Conservation (phyloP, 345 rosid species). For the Mangifera indica region DNA sequence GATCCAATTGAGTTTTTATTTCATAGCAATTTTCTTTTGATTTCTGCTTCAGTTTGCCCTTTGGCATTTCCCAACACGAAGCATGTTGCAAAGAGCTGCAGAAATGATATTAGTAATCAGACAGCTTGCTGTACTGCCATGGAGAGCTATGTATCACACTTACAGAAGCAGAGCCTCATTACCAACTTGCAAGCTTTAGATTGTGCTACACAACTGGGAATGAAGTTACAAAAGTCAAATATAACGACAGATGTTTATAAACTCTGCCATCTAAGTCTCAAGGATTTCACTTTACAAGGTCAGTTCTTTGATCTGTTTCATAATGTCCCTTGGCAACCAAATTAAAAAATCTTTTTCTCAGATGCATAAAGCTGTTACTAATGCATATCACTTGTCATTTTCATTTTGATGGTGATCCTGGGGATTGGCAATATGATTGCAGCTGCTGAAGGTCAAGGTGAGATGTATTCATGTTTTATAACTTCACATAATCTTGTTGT, state of each 20-base stretch:
- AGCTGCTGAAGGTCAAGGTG: slow-evolving; percentile 76
- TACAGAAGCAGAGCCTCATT: slow-evolving; percentile 88
- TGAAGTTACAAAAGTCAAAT: slow-evolving; percentile 63
- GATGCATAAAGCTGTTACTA: slow-evolving; percentile 14
- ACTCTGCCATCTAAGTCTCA: slow-evolving; percentile 82
- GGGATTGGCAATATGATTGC: slow-evolving; percentile 21
- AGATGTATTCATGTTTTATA: slow-evolving; percentile 6
- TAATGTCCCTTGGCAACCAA: slow-evolving; percentile 6
- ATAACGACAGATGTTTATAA: slow-evolving; percentile 65
- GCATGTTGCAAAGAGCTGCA: slow-evolving; percentile 64
- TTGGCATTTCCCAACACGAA: slow-evolving; percentile 73
- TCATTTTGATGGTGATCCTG: slow-evolving; percentile 1
- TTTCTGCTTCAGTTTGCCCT: slow-evolving; percentile 72
- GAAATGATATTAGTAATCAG: slow-evolving; percentile 47
- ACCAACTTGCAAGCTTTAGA: slow-evolving; percentile 96
- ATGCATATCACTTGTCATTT: slow-evolving; percentile 24
- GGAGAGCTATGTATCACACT: slow-evolving; percentile 83
- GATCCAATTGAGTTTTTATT: not conserved
- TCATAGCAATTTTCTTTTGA: slow-evolving; percentile 7
- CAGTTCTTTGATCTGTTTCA: slow-evolving; percentile 14
- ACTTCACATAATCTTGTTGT: not conserved
- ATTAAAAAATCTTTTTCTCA: slow-evolving; percentile 5
- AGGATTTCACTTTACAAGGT: slow-evolving; percentile 99
- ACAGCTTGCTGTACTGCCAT: slow-evolving; percentile 73
- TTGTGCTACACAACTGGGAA: slow-evolving; percentile 73